Evolutionary conservation across 129 eudicot genomes (phyloP).

Genomic region (Escallonia rubra): DNA sequence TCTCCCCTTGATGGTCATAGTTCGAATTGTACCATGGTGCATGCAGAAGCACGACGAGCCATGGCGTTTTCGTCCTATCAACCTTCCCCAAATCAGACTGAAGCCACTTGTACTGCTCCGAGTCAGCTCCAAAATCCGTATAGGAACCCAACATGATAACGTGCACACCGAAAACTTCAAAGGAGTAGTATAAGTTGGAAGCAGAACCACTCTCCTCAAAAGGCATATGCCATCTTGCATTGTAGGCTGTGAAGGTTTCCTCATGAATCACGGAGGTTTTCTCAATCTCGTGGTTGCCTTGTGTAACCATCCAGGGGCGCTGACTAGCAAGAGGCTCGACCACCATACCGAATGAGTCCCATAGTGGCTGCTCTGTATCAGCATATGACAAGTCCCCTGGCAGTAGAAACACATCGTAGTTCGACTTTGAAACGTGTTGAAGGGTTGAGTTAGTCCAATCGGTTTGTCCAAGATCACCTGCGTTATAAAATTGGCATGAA

Average conservation of each 20-base stretch:
- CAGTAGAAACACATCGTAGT: slow-evolving; percentile 56
- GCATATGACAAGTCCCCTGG: slow-evolving; percentile 88
- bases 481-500: not conserved
- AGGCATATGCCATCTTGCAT: slow-evolving; percentile 91
- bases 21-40: slow-evolving; percentile 89
- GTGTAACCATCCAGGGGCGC: slow-evolving; percentile 92
- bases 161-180: slow-evolving; percentile 60
- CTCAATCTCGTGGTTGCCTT: slow-evolving; percentile 82
- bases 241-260: slow-evolving; percentile 49
- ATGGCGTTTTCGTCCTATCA: slow-evolving; percentile 58
- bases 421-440: slow-evolving; percentile 45
- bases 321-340: slow-evolving; percentile 69
- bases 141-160: slow-evolving; percentile 80
- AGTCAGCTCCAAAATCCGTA: slow-evolving; percentile 46
- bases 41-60: slow-evolving; percentile 57
- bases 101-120: slow-evolving; percentile 68
- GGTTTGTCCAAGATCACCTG: slow-evolving; percentile 86
- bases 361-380: slow-evolving; percentile 34
- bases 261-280: slow-evolving; percentile 25
- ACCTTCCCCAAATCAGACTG: slow-evolving; percentile 19
- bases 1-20: slow-evolving; percentile 65
- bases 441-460: slow-evolving; percentile 65
- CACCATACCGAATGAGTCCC: slow-evolving; percentile 76
- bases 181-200: slow-evolving; percentile 67
- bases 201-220: slow-evolving; percentile 57